Evolutionary conservation across 257 asterid genomes (phyloP), one percentile per base, ranked within the genome.

Genomic region (Ajuga chamaepitys): DNA sequence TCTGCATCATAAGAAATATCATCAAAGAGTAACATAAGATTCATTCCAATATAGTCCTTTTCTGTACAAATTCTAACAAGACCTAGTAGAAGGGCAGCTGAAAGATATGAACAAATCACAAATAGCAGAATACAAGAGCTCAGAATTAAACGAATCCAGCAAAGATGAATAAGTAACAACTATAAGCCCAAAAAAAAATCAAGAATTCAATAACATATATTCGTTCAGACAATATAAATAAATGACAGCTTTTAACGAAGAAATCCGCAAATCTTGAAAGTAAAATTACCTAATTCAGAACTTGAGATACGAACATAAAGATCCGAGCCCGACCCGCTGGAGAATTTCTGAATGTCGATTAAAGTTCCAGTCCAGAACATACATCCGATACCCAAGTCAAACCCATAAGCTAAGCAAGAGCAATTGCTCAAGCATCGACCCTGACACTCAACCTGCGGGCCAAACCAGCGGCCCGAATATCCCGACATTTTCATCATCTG

Each of bases 371-470:
- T 62, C 86, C 89, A 87, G 28, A 82, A 68, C 79, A 83, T 67
- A 44, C 95, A 87, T 2, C 85, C 83, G 21, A 73, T 80, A 20
- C 77, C 80, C 14, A 0, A 26, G 38, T 67, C 70, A 41, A 47
- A 68, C 24, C 75, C 82, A 72, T 85, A 80, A 9, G 92, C 92
- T 8, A 78, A 62, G 74, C 92, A 85, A 1, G 87, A 78, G 54
- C 88, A 81, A 42, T 78, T 81, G 18, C 40, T 65, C 63, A 67
- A 62, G 67, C 96, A 89, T 26, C 18, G 44, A 0, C 47, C 75
- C 10, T 21, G 62, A 44, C 96, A 89, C 61, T 75, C 66, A 7
- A 28, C 45, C 32, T 74, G 73, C 7, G 16, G 37, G 44, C 62
- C 77, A 2, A 55, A 3, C 64, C 70, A 68, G 59, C 79, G 76